phyloP scores from a whole-genome alignment of 108 stramenopile species.

The Skeletonema marinoi region DNA sequence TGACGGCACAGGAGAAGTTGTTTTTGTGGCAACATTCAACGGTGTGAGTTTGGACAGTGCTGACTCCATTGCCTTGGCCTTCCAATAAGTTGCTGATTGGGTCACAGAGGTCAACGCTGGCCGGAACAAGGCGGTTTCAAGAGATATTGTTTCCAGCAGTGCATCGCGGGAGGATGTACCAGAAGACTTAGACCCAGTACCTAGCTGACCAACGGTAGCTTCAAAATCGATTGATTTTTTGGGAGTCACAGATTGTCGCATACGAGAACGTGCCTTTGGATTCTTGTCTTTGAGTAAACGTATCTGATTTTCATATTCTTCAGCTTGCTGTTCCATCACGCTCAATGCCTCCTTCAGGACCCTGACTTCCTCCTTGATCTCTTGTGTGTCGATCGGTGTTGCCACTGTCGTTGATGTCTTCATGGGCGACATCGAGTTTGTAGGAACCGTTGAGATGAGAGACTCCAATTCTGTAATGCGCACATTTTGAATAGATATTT shows the following conservation, averaged over 20 bases:
- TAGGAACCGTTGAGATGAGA: constrained; percentile 59
- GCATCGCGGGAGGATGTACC: constrained; percentile 24
- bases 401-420: constrained; percentile 41
- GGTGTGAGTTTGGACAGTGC: constrained; percentile 43
- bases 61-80: constrained; percentile 53
- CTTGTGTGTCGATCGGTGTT: constrained; percentile 52
- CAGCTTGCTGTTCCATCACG: constrained; percentile 76
- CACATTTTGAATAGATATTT: constrained; percentile 73
- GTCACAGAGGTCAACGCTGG: constrained; percentile 71
- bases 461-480: constrained; percentile 74
- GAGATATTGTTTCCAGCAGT: constrained; percentile 33
- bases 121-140: constrained; percentile 78
- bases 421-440: constrained; percentile 47
- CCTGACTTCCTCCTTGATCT: constrained; percentile 67
- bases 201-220: constrained; percentile 26
- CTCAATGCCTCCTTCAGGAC: constrained; percentile 83
- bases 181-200: constrained; percentile 10
- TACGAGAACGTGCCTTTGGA: constrained; percentile 38
- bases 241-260: constrained; percentile 32
- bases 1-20: constrained; percentile 4
- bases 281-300: constrained; percentile 70
- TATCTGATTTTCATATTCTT: constrained; percentile 85
- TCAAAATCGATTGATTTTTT: constrained; percentile 29
- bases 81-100: constrained; percentile 77
- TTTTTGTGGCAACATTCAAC: constrained; percentile 25